These are phyloP conservation scores for Castanea crenata DNA, from an alignment of 306 rosid species.

Conservation along the genomic window DNA sequence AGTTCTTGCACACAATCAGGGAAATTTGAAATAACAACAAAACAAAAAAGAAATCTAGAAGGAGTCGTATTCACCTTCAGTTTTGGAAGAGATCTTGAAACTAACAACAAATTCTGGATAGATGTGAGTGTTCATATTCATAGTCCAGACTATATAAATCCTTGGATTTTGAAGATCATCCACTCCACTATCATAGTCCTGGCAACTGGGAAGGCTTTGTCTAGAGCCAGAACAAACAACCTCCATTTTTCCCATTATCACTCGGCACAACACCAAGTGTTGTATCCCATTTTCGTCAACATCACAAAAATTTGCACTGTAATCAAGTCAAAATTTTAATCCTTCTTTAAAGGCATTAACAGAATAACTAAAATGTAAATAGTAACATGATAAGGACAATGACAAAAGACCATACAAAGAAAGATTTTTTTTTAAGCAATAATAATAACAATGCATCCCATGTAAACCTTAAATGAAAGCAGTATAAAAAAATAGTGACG, in stretches of 20 bases:
- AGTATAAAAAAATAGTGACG: not conserved
- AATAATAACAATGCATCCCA: not conserved
- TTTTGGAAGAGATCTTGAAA: slow-evolving; percentile 58
- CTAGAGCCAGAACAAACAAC: slow-evolving; percentile 52
- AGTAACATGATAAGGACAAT: not conserved
- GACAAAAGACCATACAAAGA: not conserved
- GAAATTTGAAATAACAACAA: slow-evolving; percentile 9
- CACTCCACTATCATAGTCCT: slow-evolving; percentile 81
- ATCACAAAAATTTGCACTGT: slow-evolving; percentile 74
- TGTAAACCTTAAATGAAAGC: not conserved
- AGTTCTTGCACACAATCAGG: not conserved
- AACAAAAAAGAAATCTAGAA: slow-evolving; percentile 21
- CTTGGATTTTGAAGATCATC: slow-evolving; percentile 70
- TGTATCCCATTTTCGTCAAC: slow-evolving; percentile 77
- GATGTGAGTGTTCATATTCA: slow-evolving; percentile 78
- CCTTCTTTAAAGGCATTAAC: slow-evolving; percentile 20
- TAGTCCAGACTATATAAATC: slow-evolving; percentile 63
- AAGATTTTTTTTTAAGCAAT: no score
- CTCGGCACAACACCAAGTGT: slow-evolving; percentile 72
- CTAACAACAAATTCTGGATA: slow-evolving; percentile 78
- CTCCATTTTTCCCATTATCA: slow-evolving; percentile 83
- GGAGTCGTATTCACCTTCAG: slow-evolving; percentile 61
- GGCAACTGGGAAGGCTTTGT: slow-evolving; percentile 71
- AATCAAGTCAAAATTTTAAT: slow-evolving; percentile 40
- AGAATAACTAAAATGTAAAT: slow-evolving; percentile 12